Base-by-base conservation (phyloP, 2,329 filamentous ascomycete species). In the Chrysoporthe puriensis region DNA sequence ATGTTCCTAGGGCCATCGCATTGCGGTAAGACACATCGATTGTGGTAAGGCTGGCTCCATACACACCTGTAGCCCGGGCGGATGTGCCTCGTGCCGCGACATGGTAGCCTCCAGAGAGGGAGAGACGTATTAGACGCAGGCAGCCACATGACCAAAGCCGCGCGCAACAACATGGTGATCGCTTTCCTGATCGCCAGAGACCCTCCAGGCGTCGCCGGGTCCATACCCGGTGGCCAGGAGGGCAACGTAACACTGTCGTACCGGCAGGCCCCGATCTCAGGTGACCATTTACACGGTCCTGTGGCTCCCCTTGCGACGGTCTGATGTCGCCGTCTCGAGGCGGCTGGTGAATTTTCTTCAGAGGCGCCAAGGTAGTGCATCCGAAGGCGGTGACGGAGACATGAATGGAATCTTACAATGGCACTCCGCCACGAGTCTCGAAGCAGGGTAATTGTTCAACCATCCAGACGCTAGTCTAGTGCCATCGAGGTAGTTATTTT, bases 331-430 rank as follows among this genome's bases (percentile, higher is more conserved):
- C 57, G 36, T 44, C 57, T 42, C 40, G 21, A 64, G 58, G 54
- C 26, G 44, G n/a, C 42, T 57, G 61, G 61, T 43, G 48, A 50
- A 40, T 63, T 46, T 46, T 57, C 32, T 60, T 59, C 18, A 34
- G 56, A 60, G 34, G 21, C 21, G 50, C 63, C 54, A 46, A 46
- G 54, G 54, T 44, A 64, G 54, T 43, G 36, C 50, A 64, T 64
- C 50, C 59, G 64, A 58, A 40, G 57, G 67, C 50, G 40, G 46
- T 65, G 52, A 59, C 64, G 60, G 57, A 62, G 60, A 62, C 62
- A 46, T 65, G 65, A 40, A 32, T 40, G 42, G 21, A 58, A 60
- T 43, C 36, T 60, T 64, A 36, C 54, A 57, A 34, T 18, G 32
- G 16, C 54, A 57, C 54, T 57, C 54, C 54, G 34, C 54, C 54